A percentile compares a stretch with the other conserved stretches of the same genome.
Conservation (phyloP, 305 asterid species). For the Salvia sclarea region DNA sequence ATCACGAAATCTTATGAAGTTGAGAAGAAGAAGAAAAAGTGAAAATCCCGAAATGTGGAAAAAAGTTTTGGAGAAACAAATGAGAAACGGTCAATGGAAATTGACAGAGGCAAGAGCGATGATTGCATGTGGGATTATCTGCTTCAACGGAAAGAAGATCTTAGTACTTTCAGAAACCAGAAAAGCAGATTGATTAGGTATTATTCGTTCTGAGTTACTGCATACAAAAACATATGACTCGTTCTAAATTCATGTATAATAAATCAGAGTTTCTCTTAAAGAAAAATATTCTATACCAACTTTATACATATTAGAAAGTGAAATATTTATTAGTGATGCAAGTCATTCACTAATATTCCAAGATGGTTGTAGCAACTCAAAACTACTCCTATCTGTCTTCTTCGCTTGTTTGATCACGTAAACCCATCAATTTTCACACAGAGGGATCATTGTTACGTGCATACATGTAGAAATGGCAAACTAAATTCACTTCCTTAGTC, state of each 20-base stretch:
- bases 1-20: too few species aligned
- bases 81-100: slow-evolving; percentile 34
- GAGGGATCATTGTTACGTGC: not conserved
- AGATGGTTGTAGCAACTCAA: slow-evolving; percentile 50
- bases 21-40: not conserved
- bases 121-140: slow-evolving; percentile 33
- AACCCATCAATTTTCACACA: slow-evolving; percentile 21
- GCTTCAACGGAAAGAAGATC: slow-evolving; percentile 39
- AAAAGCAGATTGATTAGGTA: slow-evolving; percentile 35
- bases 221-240: slow-evolving; percentile 2
- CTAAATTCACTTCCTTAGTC: not conserved
- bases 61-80: too few species aligned
- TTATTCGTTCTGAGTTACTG: not conserved
- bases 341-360: slow-evolving; percentile 27
- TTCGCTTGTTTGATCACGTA: not conserved
- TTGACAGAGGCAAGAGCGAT: not conserved
- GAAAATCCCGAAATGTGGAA: too few species aligned
- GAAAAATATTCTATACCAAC: slow-evolving; percentile 12
- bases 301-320: not conserved
- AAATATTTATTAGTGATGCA: slow-evolving; percentile 21
- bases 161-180: slow-evolving; percentile 16
- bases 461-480: not conserved
- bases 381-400: slow-evolving; percentile 45
- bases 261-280: not conserved
- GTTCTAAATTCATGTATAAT: not conserved